Evolutionary conservation across 2,329 filamentous ascomycete genomes (phyloP).

Genomic region (Pleomassaria siparia): DNA sequence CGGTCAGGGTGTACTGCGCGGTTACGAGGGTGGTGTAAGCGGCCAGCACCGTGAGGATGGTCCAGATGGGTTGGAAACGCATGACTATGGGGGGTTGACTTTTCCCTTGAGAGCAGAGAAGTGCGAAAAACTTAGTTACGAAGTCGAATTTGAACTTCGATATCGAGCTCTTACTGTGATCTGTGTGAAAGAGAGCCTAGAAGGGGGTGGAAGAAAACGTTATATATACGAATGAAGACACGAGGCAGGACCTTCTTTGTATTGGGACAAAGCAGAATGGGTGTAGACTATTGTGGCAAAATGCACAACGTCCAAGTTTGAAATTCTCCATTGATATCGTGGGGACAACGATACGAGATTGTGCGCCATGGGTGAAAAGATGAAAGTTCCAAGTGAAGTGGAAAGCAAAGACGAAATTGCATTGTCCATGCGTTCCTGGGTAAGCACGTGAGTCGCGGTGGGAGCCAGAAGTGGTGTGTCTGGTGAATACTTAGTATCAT

Average conservation of each 20-base stretch:
- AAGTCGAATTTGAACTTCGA: neutral
- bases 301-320: neutral
- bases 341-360: neutral
- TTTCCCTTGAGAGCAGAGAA: neutral
- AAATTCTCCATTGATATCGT: constrained; percentile 7
- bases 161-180: neutral
- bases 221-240: neutral
- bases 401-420: neutral
- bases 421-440: too few relatives aligned
- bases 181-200: neutral
- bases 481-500: too few relatives aligned
- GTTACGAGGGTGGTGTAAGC: constrained; percentile 4
- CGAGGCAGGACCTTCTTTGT: neutral
- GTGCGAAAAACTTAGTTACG: neutral
- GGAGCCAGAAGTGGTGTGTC: too few relatives aligned
- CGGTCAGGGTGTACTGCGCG: constrained; percentile 22
- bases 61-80: neutral
- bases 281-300: neutral
- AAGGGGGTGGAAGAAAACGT: neutral
- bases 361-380: neutral
- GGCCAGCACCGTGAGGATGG: constrained; percentile 12
- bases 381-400: neutral
- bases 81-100: constrained; percentile 7
- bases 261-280: neutral
- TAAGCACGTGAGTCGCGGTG: too few relatives aligned